A percentile compares a stretch with the other conserved stretches of the same genome.
These are phyloP conservation scores for Chaetoceros muelleri DNA, from an alignment of 108 stramenopile genomes.

Conservation along the genomic window DNA sequence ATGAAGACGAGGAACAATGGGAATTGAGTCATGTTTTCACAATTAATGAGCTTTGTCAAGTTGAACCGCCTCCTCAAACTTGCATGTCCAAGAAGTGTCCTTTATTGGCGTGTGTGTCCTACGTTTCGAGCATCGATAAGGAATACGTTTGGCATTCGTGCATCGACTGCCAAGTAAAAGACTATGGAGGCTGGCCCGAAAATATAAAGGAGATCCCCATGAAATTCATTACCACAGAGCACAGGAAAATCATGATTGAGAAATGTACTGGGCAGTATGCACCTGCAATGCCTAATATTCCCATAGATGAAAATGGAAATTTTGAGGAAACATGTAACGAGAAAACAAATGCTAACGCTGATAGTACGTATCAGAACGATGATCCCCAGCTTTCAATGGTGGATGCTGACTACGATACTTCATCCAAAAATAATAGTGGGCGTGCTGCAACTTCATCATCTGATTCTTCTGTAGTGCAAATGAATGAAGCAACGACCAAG, in stretches of 20 bases:
- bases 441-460: background rate
- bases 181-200: conserved; percentile 59
- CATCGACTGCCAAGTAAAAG: conserved; percentile 37
- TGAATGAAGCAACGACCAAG: background rate
- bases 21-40: conserved; percentile 30
- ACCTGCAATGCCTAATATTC: conserved; percentile 38
- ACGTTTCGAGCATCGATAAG: conserved; percentile 10
- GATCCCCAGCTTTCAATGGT: conserved; percentile 1
- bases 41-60: conserved; percentile 17
- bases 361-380: conserved; percentile 32
- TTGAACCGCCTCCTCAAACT: conserved; percentile 11
- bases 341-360: conserved; percentile 2
- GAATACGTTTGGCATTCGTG: conserved; percentile 35
- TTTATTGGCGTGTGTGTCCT: conserved; percentile 28
- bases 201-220: conserved; percentile 30
- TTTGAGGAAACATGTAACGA: conserved; percentile 4
- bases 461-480: background rate
- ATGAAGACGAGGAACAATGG: conserved; percentile 22
- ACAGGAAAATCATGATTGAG: conserved; percentile 30
- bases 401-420: background rate
- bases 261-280: conserved; percentile 38
- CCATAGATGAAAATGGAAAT: conserved; percentile 11
- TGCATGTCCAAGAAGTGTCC: conserved; percentile 21
- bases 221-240: conserved; percentile 34
- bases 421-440: background rate